Evolutionary conservation across 208 protist species (phyloP).

Genomic region (Trypanosoma boissoni): DNA sequence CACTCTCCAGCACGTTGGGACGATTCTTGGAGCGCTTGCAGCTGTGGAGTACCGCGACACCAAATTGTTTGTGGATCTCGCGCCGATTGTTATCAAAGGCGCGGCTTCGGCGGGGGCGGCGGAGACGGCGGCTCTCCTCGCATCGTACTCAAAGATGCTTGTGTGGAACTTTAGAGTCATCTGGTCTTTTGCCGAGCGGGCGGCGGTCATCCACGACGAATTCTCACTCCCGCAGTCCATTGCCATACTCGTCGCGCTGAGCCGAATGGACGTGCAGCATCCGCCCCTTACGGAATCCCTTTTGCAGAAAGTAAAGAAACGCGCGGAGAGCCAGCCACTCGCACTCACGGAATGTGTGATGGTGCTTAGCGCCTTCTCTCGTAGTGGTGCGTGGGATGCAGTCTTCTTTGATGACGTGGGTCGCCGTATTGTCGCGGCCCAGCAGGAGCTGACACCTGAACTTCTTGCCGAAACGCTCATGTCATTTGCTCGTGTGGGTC

Average conservation of each 20-base stretch:
- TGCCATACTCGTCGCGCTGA: constrained; percentile 54
- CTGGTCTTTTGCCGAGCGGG: constrained; percentile 51
- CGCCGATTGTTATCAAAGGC: constrained; percentile 30
- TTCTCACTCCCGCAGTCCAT: constrained; percentile 42
- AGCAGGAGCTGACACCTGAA: constrained; percentile 27
- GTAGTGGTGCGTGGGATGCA: constrained; percentile 22
- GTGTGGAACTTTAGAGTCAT: constrained; percentile 73
- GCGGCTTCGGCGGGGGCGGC: constrained; percentile 12
- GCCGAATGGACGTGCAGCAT: constrained; percentile 67
- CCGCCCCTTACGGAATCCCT: constrained; percentile 19
- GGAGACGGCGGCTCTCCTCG: constrained; percentile 43
- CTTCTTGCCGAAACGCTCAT: constrained; percentile 68
- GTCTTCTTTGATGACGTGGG: constrained; percentile 22
- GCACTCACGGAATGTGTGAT: constrained; percentile 18
- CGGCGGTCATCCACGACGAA: constrained; percentile 19
- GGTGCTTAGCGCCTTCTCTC: constrained; percentile 30
- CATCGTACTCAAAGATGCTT: constrained; percentile 70
- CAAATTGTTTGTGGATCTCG: constrained; percentile 61
- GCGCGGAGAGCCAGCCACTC: neutral
- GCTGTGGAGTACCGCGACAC: constrained; percentile 57
- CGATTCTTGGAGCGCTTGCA: constrained; percentile 51
- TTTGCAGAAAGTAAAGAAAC: constrained; percentile 19
- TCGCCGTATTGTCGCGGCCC: constrained; percentile 12
- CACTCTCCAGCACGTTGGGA: constrained; percentile 38
- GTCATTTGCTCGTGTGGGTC: constrained; percentile 50